Evolutionary conservation across 139 green algal species (phyloP).

Genomic region (Tetraselmis chui): DNA sequence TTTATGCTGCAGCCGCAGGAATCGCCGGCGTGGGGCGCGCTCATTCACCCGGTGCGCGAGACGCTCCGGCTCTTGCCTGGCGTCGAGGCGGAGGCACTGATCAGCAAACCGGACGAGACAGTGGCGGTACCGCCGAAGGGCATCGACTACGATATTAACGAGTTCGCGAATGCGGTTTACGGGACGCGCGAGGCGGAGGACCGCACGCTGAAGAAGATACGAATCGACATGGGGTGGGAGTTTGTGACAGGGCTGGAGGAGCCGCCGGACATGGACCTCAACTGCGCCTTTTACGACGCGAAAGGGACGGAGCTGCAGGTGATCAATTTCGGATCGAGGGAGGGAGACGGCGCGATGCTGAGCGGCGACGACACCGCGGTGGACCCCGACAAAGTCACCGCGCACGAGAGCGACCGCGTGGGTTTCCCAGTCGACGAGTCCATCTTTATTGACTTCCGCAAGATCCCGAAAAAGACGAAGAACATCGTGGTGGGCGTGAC

Average conservation of each 20-base stretch:
- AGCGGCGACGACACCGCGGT: background rate
- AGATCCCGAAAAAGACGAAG: slow-evolving; percentile 1
- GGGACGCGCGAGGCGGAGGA: background rate
- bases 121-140: background rate
- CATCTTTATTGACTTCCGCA: slow-evolving; percentile 5
- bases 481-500: background rate
- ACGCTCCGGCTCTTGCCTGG: background rate
- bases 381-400: background rate
- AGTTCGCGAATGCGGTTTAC: background rate
- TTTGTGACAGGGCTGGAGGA: background rate
- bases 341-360: background rate
- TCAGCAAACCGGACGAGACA: background rate
- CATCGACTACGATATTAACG: background rate
- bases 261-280: slow-evolving; percentile 3
- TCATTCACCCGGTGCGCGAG: background rate
- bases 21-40: background rate
- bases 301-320: background rate
- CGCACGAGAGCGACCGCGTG: background rate
- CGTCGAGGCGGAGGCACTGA: background rate
- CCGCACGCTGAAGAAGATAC: slow-evolving; percentile 2
- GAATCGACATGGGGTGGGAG: slow-evolving; percentile 3
- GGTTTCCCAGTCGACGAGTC: slow-evolving; percentile 8
- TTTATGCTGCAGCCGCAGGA: background rate
- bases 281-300: slow-evolving; percentile 2
- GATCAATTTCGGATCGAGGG: background rate